Evolutionary conservation across 331 rosid species (phyloP), one percentile per base, ranked within the genome.

Genomic region (Spiraea crenata): DNA sequence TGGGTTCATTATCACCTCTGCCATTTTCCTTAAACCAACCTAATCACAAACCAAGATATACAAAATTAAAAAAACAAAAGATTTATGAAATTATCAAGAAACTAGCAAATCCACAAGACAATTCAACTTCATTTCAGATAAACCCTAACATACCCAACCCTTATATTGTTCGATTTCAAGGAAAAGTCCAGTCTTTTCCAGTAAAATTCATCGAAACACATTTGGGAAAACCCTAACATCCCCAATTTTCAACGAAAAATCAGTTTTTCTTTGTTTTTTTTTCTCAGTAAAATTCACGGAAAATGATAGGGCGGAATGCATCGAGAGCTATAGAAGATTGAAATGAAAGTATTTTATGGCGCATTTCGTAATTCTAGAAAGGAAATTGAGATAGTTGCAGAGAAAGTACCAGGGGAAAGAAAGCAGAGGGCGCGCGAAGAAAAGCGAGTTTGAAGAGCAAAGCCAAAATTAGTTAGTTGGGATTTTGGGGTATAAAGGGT

Each of bases 51-150:
- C 71, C 25, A 15, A 67, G 40, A 69, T 6, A 54, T 6, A 54
- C 57, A 68, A 25, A 69, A n/a, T n/a, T n/a, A n/a, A n/a, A 39
- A 41, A 67, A 6, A 40, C 37, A 16, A 52, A 68, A 63, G 25
- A 63, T 69, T 55, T 16, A 69, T 25, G 39, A 7, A 39, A 55
- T 7, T 20, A 41, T 69, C 42, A 69, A 56, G 54, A 41, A 69
- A 19, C 52, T 17, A 52, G 40, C 62, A 15, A 31, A 61, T 25
- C 10, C 38, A 40, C 5, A 69, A 0, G 42, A 52, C 6, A 69
- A 54, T 69, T 69, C 63, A 25, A 67, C 17, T 59, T 49, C 59
- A 2, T 49, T 25, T 9, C 34, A 38, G 39, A 51, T 38, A 69
- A 69, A 40, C 52, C 63, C 41, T 40, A 41, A 7, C 40, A 67